Evolutionary conservation across 2,329 filamentous ascomycete genomes (phyloP), one percentile per base, ranked within the genome.

Genomic region (Thielaviopsis punctulata): DNA sequence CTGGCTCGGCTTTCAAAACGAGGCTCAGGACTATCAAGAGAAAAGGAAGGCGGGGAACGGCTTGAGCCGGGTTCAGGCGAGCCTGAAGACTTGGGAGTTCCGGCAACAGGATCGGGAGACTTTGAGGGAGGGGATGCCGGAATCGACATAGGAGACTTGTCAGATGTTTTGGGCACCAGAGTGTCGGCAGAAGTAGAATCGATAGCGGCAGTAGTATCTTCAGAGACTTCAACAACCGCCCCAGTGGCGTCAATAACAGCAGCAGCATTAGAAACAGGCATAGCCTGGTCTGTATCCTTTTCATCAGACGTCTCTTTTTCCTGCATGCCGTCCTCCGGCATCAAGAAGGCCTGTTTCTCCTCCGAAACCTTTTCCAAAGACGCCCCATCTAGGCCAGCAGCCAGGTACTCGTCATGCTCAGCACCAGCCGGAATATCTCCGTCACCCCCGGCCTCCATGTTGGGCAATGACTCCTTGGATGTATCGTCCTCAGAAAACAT

Each of bases 401-500:
- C 30, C 30, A 15, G 30, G 12, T 36, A n/a, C 13, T 36, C 33
- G 33, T 49, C 48, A 4, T 23, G 21, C 12, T 49, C 48, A 23
- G 9, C 48, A 7, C 15, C 33, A 8, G 30, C 19, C 18, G 36
- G n/a, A 23, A 13, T 27, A 13, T 47, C 45, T 22, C 21, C 23
- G 22, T 47, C 45, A 25, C 9, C 19, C 3, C 22, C 24, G 5
- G 21, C 79, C 48, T 93, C 87, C 12, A 77, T 77, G 6, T 82
- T 79, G 4, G 74, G 73, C 15, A 89, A 68, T 1, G 85, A 84
- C 54, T 86, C 82, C 55, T 84, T 82, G 2, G 86, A 88, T 57
- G 89, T 86, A 59, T 88, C 84, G 24, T 55, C 50, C 63, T 96
- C 89, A 7, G 90, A 79, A 62, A 98, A 98, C 64, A 98, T 86